These are phyloP conservation scores for Pholiota conissans DNA, from an alignment of 768 basidiomycete genomes.

Conservation along the genomic window DNA sequence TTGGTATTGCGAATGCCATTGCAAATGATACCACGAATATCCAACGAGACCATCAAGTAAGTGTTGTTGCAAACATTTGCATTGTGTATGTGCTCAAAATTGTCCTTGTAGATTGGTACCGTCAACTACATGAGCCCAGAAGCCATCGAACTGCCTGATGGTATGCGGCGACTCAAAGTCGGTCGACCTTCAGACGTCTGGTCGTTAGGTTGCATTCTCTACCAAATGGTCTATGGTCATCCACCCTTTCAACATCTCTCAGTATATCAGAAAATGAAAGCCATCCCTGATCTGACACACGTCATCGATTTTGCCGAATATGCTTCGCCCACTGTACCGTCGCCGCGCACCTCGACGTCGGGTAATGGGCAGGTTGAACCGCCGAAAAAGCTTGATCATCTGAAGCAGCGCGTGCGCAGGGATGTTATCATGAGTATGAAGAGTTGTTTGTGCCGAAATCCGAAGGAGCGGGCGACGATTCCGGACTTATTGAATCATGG, in stretches of 20 bases:
- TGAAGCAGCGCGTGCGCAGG: conserved; percentile 66
- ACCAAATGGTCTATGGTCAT: conserved; percentile 97
- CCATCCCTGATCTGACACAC: conserved; percentile 79
- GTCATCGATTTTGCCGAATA: conserved; percentile 82
- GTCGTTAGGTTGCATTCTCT: conserved; percentile 96
- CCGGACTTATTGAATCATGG: conserved; percentile 81
- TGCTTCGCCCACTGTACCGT: conserved; percentile 52
- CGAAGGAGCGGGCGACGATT: conserved; percentile 86
- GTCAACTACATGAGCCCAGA: conserved; percentile 99
- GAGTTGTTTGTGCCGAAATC: conserved; percentile 74
- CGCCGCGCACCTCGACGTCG: conserved; percentile 29
- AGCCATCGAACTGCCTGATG: conserved; percentile 87
- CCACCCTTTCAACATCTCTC: conserved; percentile 89
- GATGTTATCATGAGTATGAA: conserved; percentile 84
- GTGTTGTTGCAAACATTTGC: conserved; percentile 1
- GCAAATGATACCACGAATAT: conserved; percentile 99
- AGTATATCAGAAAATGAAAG: conserved; percentile 88
- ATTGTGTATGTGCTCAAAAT: background rate
- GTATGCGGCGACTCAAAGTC: conserved; percentile 88
- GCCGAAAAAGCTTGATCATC: conserved; percentile 63
- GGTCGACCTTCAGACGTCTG: conserved; percentile 96
- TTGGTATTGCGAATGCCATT: conserved; percentile 99
- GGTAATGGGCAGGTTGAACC: conserved; percentile 33
- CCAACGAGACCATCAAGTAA: conserved; percentile 90
- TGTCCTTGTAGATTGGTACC: conserved; percentile 73